These are phyloP conservation scores for Apiospora phragmitis DNA, from an alignment of 2,329 filamentous ascomycete species.

Conservation along the genomic window DNA sequence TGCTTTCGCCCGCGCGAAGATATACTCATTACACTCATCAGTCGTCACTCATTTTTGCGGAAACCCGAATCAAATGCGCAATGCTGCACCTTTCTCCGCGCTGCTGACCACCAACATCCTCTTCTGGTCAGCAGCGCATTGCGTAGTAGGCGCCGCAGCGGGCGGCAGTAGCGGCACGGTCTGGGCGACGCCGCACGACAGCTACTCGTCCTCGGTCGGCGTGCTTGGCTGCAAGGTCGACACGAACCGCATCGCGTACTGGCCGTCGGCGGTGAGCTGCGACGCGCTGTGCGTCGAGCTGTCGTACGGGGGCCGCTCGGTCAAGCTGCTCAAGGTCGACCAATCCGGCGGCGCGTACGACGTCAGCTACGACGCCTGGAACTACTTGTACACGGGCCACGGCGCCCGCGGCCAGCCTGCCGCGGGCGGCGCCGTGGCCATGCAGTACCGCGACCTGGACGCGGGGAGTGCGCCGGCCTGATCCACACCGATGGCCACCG, in stretches of 20 bases:
- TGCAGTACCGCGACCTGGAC: conserved; percentile 51
- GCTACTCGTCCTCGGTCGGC: conserved; percentile 57
- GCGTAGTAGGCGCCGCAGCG: background rate
- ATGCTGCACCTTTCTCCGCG: background rate
- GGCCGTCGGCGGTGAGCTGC: conserved; percentile 45
- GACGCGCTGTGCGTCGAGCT: conserved; percentile 58
- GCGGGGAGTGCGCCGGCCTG: conserved; percentile 49
- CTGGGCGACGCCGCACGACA: conserved; percentile 54
- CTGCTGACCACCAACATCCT: background rate
- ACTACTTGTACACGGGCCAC: conserved; percentile 54
- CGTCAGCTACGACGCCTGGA: conserved; percentile 55
- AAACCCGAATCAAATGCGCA: background rate
- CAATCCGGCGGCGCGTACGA: conserved; percentile 52
- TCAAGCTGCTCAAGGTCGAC: conserved; percentile 60
- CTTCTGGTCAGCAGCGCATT: conserved; percentile 1
- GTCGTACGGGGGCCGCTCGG: conserved; percentile 44
- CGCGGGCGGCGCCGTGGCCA: conserved; percentile 49
- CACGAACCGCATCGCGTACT: conserved; percentile 61
- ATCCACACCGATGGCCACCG: conserved; percentile 49
- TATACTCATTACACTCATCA: background rate
- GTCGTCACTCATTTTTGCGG: background rate
- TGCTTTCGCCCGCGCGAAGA: background rate
- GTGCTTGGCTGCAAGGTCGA: conserved; percentile 62
- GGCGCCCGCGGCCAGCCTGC: conserved; percentile 47
- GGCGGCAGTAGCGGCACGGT: conserved; percentile 28